Conservation (phyloP, 208 protist species). For the Trypanosoma congolense region DNA sequence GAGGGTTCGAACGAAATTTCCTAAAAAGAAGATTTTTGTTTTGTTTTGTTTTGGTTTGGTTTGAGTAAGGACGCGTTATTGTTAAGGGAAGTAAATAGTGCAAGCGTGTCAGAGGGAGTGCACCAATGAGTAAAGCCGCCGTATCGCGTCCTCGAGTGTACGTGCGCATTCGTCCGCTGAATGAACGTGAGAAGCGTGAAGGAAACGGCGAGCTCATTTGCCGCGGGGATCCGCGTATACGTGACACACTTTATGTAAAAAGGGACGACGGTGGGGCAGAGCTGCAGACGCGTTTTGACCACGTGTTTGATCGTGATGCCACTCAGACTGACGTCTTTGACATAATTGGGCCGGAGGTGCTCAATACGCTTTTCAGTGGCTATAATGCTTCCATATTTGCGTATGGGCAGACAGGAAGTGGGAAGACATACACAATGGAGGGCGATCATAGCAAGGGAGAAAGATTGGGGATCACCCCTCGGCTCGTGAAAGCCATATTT, state of each 20-base stretch:
- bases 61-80: too few relatives aligned
- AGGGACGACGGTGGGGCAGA: constrained; percentile 51
- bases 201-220: constrained; percentile 67
- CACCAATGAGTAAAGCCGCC: constrained; percentile 54
- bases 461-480: constrained; percentile 61
- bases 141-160: constrained; percentile 87
- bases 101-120: too few relatives aligned
- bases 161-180: constrained; percentile 83
- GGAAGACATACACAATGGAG: constrained; percentile 92
- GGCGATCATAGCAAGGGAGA: constrained; percentile 40
- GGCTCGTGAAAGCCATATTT: constrained; percentile 76
- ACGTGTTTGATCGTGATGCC: constrained; percentile 54
- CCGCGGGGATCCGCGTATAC: constrained; percentile 45
- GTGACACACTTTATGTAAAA: constrained; percentile 77
- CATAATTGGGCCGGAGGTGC: constrained; percentile 62
- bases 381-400: constrained; percentile 90
- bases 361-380: constrained; percentile 72
- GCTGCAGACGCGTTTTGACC: constrained; percentile 81
- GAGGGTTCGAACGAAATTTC: too few relatives aligned
- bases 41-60: too few relatives aligned
- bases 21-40: too few relatives aligned
- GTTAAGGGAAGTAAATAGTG: too few relatives aligned
- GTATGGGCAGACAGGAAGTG: constrained; percentile 96
- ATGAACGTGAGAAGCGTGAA: constrained; percentile 68
- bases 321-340: constrained; percentile 58